phyloP scores from a whole-genome alignment of 2,329 filamentous ascomycete species.

The Phoma sp. region DNA sequence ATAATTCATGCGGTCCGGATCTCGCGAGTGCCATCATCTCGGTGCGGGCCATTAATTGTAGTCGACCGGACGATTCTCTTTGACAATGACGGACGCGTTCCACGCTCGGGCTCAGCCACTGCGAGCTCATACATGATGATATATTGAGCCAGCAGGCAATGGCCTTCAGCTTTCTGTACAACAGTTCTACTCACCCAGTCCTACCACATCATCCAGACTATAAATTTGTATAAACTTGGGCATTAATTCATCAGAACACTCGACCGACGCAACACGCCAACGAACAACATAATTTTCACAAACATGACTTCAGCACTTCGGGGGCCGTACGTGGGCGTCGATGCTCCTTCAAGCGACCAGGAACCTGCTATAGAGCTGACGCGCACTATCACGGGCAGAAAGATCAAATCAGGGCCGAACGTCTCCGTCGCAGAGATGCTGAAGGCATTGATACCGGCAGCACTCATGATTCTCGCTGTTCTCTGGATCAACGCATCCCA shows the following conservation, averaged over 20 bases:
- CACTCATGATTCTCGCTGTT: slow-evolving; percentile 18
- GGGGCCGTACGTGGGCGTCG: slow-evolving; percentile 6
- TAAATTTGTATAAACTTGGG: background rate
- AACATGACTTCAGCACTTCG: slow-evolving; percentile 4
- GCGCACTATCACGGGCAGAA: slow-evolving; percentile 8
- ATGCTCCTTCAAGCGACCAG: background rate
- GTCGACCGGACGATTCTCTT: slow-evolving; percentile 3
- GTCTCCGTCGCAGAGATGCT: slow-evolving; percentile 8
- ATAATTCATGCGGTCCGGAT: background rate
- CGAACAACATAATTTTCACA: background rate
- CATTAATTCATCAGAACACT: background rate
- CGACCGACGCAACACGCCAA: background rate
- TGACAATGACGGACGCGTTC: background rate
- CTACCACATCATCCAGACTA: background rate
- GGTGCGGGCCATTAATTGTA: background rate
- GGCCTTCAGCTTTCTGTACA: background rate
- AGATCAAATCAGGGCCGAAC: slow-evolving; percentile 1
- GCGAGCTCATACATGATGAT: background rate
- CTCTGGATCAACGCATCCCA: slow-evolving; percentile 21
- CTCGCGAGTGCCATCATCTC: background rate
- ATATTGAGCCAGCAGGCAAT: background rate
- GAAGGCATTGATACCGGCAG: slow-evolving; percentile 19
- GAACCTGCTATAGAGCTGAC: slow-evolving; percentile 14
- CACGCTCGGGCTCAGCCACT: background rate
- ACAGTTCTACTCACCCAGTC: background rate